These are phyloP conservation scores for Aspergillus sclerotiicarbonarius DNA, from an alignment of 495 filamentous ascomycete species.

Conservation along the genomic window DNA sequence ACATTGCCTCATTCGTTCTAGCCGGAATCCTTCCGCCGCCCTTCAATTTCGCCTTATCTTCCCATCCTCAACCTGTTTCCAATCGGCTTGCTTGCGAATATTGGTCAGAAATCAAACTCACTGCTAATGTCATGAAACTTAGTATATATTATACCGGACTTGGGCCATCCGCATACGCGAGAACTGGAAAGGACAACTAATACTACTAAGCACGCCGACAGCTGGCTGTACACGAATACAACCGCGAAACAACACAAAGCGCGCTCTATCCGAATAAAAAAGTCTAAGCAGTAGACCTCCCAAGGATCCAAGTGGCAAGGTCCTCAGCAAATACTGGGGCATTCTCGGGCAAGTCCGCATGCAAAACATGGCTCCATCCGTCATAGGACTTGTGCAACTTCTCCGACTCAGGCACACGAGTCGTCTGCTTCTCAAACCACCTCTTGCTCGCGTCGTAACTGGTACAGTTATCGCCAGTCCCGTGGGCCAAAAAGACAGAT, in stretches of 20 bases:
- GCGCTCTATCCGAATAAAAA: too few relatives aligned
- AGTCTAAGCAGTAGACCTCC: constrained; percentile 22
- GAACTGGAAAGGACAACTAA: too few relatives aligned
- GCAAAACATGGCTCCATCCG: constrained; percentile 73
- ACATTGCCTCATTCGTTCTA: too few relatives aligned
- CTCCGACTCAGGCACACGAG: constrained; percentile 57
- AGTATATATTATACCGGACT: too few relatives aligned
- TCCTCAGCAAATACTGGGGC: constrained; percentile 64
- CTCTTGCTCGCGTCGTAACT: constrained; percentile 58
- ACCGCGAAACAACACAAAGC: neutral
- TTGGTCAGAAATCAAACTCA: too few relatives aligned
- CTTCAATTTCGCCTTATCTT: too few relatives aligned
- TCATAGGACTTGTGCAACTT: constrained; percentile 64
- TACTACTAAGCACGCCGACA: too few relatives aligned
- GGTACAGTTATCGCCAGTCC: constrained; percentile 64
- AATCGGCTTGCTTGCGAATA: too few relatives aligned
- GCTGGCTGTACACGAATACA: neutral
- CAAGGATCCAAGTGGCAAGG: constrained; percentile 72
- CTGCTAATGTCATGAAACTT: too few relatives aligned
- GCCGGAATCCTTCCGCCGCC: too few relatives aligned
- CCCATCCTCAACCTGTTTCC: too few relatives aligned
- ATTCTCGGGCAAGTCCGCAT: constrained; percentile 64
- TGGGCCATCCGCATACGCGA: too few relatives aligned
- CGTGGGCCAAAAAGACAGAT: constrained; percentile 62
- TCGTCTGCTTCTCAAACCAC: constrained; percentile 52